These are phyloP conservation scores for Alternaria sp. DNA, from an alignment of 2,329 filamentous ascomycete species.

Conservation along the genomic window DNA sequence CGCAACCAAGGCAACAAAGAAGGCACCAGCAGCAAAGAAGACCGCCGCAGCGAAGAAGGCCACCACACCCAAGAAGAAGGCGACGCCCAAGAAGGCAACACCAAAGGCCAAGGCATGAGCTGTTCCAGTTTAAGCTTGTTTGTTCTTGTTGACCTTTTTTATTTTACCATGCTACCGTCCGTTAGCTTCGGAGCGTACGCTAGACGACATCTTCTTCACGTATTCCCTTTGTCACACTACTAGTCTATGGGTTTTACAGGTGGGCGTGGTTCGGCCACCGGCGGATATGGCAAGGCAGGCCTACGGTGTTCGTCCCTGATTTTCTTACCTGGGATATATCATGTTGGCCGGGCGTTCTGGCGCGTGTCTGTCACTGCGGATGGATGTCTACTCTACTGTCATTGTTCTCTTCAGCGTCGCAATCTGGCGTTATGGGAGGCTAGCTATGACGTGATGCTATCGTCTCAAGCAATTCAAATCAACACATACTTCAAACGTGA, in stretches of 20 bases:
- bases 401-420: conserved; percentile 7
- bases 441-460: conserved; percentile 28
- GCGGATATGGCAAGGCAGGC: conserved; percentile 4
- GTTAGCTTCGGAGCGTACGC: conserved; percentile 10
- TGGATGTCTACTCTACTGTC: conserved; percentile 4
- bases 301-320: conserved; percentile 23
- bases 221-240: conserved; percentile 24
- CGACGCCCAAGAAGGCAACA: conserved; percentile 55
- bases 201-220: conserved; percentile 15
- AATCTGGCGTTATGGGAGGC: conserved; percentile 11
- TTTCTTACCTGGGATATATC: conserved; percentile 21
- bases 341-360: conserved; percentile 36
- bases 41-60: conserved; percentile 51
- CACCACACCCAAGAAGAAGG: conserved; percentile 56
- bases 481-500: conserved; percentile 23
- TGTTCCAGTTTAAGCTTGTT: conserved; percentile 14
- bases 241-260: conserved; percentile 16
- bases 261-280: conserved; percentile 7
- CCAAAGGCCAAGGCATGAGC: conserved; percentile 46
- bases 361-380: conserved; percentile 7
- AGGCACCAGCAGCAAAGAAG: conserved; percentile 49
- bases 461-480: conserved; percentile 25
- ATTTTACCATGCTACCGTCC: conserved; percentile 17
- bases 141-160: conserved; percentile 38
- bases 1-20: conserved; percentile 32